Conservation (phyloP, 495 filamentous ascomycete genomes). For the Hyphodiscus hymeniophilus region DNA sequence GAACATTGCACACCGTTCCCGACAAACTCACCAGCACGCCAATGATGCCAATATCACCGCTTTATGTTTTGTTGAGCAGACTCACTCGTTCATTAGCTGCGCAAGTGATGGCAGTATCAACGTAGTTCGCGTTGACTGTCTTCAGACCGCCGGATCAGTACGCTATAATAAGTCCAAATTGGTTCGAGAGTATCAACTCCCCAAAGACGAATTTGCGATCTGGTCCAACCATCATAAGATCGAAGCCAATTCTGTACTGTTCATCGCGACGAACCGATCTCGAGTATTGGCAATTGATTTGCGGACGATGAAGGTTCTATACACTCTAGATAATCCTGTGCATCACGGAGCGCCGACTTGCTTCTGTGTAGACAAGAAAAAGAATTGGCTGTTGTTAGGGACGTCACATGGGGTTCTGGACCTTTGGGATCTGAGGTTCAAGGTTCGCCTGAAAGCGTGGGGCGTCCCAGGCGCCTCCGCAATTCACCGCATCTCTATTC, state of each 20-base stretch:
- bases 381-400: constrained; percentile 83
- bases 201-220: constrained; percentile 65
- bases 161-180: constrained; percentile 72
- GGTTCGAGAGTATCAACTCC: constrained; percentile 75
- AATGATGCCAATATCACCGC: constrained; percentile 63
- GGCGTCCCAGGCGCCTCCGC: constrained; percentile 72
- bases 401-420: constrained; percentile 91
- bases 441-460: constrained; percentile 79
- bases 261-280: constrained; percentile 81
- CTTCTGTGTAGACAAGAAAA: constrained; percentile 77
- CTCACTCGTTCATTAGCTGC: constrained; percentile 83
- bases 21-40: constrained; percentile 78
- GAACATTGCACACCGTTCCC: constrained; percentile 75
- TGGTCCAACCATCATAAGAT: constrained; percentile 90
- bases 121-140: constrained; percentile 77
- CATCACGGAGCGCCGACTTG: constrained; percentile 91
- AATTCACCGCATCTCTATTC: constrained; percentile 72
- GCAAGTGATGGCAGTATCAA: constrained; percentile 87
- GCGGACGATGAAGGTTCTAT: constrained; percentile 76
- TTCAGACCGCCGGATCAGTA: constrained; percentile 42
- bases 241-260: constrained; percentile 68
- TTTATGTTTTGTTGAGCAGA: constrained; percentile 86
- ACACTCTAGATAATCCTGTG: constrained; percentile 76
- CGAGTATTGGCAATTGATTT: constrained; percentile 80
- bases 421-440: constrained; percentile 95